phyloP scores from a whole-genome alignment of 2,329 filamentous ascomycete species.

The Pestalotiopsis sp. region DNA sequence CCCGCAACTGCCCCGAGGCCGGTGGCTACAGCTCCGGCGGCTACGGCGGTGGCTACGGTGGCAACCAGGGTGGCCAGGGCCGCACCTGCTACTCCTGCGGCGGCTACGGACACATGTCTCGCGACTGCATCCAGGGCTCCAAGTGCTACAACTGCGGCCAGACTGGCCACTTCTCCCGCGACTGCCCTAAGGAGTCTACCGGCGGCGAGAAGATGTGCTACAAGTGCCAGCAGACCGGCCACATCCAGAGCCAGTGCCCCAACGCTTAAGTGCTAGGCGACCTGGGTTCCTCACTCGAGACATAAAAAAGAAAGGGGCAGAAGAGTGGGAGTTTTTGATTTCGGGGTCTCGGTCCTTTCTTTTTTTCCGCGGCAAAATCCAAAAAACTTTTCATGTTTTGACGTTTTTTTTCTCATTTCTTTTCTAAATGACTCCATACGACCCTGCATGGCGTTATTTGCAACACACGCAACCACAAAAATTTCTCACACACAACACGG shows the following conservation, averaged over 20 bases:
- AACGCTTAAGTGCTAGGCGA: constrained; percentile 46
- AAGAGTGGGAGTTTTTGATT: neutral
- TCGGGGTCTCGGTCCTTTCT: neutral
- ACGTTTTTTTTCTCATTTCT: neutral
- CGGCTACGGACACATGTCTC: constrained; percentile 94
- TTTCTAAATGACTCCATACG: constrained; percentile 4
- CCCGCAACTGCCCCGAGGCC: constrained; percentile 81
- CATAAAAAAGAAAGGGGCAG: neutral
- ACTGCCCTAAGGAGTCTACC: constrained; percentile 91
- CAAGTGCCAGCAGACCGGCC: constrained; percentile 84
- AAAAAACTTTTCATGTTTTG: neutral
- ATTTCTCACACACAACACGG: neutral
- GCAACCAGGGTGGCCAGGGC: constrained; percentile 52
- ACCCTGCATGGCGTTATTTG: constrained; percentile 12
- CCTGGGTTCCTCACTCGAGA: neutral
- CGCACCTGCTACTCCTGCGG: constrained; percentile 99
- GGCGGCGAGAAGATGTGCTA: constrained; percentile 96
- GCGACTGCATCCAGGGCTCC: constrained; percentile 97
- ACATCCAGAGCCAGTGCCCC: constrained; percentile 93
- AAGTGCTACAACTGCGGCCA: constrained; percentile 99
- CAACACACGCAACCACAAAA: neutral
- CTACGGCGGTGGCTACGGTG: constrained; percentile 44
- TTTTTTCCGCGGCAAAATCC: neutral
- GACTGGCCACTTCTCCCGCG: constrained; percentile 91
- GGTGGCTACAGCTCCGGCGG: constrained; percentile 49